Conservation (phyloP, 2,329 filamentous ascomycete genomes). For the Pleomassaria siparia region DNA sequence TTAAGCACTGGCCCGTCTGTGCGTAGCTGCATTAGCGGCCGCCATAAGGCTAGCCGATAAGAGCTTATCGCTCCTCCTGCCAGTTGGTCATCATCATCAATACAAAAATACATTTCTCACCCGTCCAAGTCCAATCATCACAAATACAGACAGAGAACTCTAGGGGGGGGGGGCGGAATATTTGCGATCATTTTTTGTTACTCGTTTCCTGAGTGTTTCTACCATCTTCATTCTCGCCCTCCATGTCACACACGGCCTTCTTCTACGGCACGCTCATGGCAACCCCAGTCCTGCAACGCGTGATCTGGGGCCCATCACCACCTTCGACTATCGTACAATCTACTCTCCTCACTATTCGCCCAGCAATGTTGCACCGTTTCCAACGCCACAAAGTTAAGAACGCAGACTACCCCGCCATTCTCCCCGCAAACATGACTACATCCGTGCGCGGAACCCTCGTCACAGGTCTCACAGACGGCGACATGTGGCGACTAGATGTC, state of each 20-base stretch:
- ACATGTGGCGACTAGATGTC: slow-evolving; percentile 72
- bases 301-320: slow-evolving; percentile 67
- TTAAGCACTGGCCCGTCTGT: background rate
- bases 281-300: slow-evolving; percentile 80
- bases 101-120: too few species aligned
- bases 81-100: too few species aligned
- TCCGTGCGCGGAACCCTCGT: slow-evolving; percentile 74
- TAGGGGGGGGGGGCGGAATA: too few species aligned
- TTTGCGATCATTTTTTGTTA: too few species aligned
- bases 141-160: too few species aligned
- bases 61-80: slow-evolving; percentile 23
- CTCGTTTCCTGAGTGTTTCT: too few species aligned
- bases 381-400: slow-evolving; percentile 68
- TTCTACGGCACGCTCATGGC: slow-evolving; percentile 79
- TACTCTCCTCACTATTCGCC: slow-evolving; percentile 63
- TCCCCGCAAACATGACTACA: slow-evolving; percentile 44
- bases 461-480: slow-evolving; percentile 74
- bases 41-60: slow-evolving; percentile 16
- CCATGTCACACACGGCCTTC: slow-evolving; percentile 56
- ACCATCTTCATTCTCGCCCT: slow-evolving; percentile 9
- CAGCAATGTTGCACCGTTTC: slow-evolving; percentile 74
- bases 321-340: slow-evolving; percentile 53
- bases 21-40: slow-evolving; percentile 26
- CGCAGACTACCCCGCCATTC: slow-evolving; percentile 81
- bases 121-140: too few species aligned